These are phyloP conservation scores for Diaporthe eres DNA, from an alignment of 2,329 filamentous ascomycete genomes.

Conservation along the genomic window DNA sequence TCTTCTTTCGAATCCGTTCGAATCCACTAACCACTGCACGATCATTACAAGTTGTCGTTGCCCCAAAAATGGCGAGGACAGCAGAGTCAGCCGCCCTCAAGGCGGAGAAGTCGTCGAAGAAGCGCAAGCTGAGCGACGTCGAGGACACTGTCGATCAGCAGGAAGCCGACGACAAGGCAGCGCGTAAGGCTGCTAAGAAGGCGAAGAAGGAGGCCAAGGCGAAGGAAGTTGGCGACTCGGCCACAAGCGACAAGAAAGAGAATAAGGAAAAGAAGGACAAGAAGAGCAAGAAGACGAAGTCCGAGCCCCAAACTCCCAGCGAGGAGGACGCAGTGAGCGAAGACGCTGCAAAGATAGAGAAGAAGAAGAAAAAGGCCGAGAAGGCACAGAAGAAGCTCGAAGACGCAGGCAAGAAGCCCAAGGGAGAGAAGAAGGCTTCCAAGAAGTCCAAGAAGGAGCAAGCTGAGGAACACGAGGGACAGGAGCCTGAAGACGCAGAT, in stretches of 20 bases:
- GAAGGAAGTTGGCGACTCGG: slow-evolving; percentile 2
- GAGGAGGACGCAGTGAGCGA: slow-evolving; percentile 53
- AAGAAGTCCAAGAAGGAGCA: slow-evolving; percentile 55
- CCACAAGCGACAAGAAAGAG: slow-evolving; percentile 27
- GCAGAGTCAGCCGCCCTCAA: slow-evolving; percentile 26
- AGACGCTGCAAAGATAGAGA: slow-evolving; percentile 49
- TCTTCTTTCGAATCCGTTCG: background rate
- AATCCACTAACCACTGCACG: background rate
- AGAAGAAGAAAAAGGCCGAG: slow-evolving; percentile 46
- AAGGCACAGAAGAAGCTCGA: slow-evolving; percentile 44
- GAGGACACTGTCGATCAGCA: slow-evolving; percentile 34
- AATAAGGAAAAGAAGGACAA: slow-evolving; percentile 41
- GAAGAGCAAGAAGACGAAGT: slow-evolving; percentile 33
- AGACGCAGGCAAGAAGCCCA: slow-evolving; percentile 35
- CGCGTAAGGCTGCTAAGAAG: slow-evolving; percentile 35
- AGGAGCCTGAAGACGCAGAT: slow-evolving; percentile 42
- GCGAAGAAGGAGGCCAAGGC: slow-evolving; percentile 33
- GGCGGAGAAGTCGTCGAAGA: slow-evolving; percentile 39
- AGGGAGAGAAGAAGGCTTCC: slow-evolving; percentile 44
- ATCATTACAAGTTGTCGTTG: background rate
- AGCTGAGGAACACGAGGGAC: slow-evolving; percentile 40
- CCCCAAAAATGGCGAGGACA: slow-evolving; percentile 35
- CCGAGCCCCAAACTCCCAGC: slow-evolving; percentile 10
- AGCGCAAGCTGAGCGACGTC: slow-evolving; percentile 41
- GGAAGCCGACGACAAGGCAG: slow-evolving; percentile 37